Evolutionary conservation across 768 basidiomycete genomes (phyloP), one percentile per base, ranked within the genome.

Genomic region (Mrakia gelida): DNA sequence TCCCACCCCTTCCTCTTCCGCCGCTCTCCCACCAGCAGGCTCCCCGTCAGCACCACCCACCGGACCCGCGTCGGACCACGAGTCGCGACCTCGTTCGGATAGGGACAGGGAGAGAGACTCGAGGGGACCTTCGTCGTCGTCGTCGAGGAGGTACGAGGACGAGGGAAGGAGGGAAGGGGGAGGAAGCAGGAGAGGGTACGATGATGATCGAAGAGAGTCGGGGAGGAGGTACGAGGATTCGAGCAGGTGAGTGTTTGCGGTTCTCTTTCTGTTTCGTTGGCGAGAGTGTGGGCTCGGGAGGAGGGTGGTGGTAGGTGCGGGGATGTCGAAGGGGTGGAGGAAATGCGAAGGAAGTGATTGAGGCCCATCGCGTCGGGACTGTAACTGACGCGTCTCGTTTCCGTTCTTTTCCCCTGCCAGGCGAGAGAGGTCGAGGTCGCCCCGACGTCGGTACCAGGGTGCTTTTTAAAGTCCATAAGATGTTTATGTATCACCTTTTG

Each of bases 221-320:
- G 67, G 65, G 18, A 75, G 75, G 75, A 41, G 75, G 43, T 68
- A 75, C 67, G 75, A 75, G 75, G 49, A 52, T 56, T 59, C 54
- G 26, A 73, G 72, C 49, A 73, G 72, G 72, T 59, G 28, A 41
- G 34, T 41, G 8, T 32, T 5, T 16, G 54, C 7, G 45, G 38
- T 38, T 45, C 41, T 30, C 5, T 26, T 63, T 23, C 43, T 61
- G 1, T 63, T 65, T 26, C 5, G 11, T 75, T 49, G 6, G 28
- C 3, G 45, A 3, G n/a, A 6, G 34, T 30, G 6, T 54, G 10
- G 32, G 21, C 59, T 2, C 8, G 10, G 9, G 11, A 26, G 52
- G 18, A 7, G 28, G 30, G n/a, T n/a, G n/a, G n/a, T n/a, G n/a
- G n/a, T n/a, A n/a, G n/a, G n/a, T n/a, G n/a, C n/a, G n/a, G n/a